Evolutionary conservation across 2,329 filamentous ascomycete genomes (phyloP), one percentile per base, ranked within the genome.

Genomic region (Lachnum nothofagi): DNA sequence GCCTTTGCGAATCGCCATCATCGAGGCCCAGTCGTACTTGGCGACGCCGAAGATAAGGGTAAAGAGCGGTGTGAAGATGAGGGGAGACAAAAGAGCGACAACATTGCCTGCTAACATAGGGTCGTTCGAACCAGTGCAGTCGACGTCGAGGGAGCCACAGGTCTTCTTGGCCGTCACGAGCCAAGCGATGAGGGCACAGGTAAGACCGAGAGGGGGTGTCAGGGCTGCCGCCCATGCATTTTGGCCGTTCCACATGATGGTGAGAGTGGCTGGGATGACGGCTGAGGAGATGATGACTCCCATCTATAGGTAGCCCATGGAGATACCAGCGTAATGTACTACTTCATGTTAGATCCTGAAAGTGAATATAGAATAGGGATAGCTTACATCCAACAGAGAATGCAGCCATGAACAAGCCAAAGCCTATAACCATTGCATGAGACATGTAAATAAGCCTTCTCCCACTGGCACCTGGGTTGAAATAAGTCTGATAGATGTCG

Each of bases 241-340:
- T 66, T 94, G 89, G 2, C 84, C 80, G 23, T 78, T 79, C 88
- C 89, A 95, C 51, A 90, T 74, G 0, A 95, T 76, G 0, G 88
- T 87, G 54, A 95, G 71, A 0, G 88, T 85, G 0, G 88, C 87
- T 0, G 91, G 90, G 10, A 95, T 76, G 3, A 95, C 89, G 3
- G 88, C 90, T 0, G 86, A 81, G 0, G 85, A 89, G 63, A 95
- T 93, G 61, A 95, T 88, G 43, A 90, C 86, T 6, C 90, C 91
- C 90, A 95, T 95, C 63, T 94, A 94, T 3, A 94, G 74, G 61
- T 91, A 94, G 9, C 89, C 90, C 87, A 95, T 93, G 9, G 80
- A 85, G 52, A 95, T 86, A 34, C 78, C 76, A 10, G 72, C 74
- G 53, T 79, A 78, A 65, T 69, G 75, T 16, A 66, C 55, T 57